Conservation (phyloP, 1,139 yeast species). For the Hansenula anomala region DNA sequence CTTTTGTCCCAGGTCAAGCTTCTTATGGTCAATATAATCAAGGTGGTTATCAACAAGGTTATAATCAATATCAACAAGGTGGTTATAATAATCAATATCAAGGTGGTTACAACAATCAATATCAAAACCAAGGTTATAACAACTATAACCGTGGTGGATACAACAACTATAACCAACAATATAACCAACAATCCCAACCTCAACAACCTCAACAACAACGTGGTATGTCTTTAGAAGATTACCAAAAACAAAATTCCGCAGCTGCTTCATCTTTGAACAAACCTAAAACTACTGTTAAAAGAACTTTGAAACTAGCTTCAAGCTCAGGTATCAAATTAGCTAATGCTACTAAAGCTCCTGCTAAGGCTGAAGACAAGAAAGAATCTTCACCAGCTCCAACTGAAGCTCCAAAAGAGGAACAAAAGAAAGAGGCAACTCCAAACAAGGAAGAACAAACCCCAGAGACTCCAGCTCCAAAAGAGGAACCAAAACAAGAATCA, state of each 20-base stretch:
- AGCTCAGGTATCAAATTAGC: constrained; percentile 67
- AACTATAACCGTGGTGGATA: constrained; percentile 10
- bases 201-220: constrained; percentile 10
- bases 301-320: constrained; percentile 59
- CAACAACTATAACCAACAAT: constrained; percentile 17
- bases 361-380: constrained; percentile 29
- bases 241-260: constrained; percentile 46
- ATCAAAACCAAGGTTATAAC: constrained; percentile 18
- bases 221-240: constrained; percentile 86
- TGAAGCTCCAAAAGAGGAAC: constrained; percentile 2
- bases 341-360: constrained; percentile 43
- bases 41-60: constrained; percentile 14
- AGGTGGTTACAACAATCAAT: constrained; percentile 15
- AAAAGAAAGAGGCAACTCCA: constrained; percentile 1
- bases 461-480: constrained; percentile 9
- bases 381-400: constrained; percentile 17
- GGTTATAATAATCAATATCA: constrained; percentile 5
- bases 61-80: constrained; percentile 17
- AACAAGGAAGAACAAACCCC: constrained; percentile 14
- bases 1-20: constrained; percentile 20
- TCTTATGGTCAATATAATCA: constrained; percentile 10
- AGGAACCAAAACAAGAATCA: constrained; percentile 9
- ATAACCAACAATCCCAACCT: constrained; percentile 18
- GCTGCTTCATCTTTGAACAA: constrained; percentile 28
- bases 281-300: constrained; percentile 26